These are phyloP conservation scores for Neophaeococcomyces aloes DNA, from an alignment of 2,329 filamentous ascomycete species.

Conservation along the genomic window DNA sequence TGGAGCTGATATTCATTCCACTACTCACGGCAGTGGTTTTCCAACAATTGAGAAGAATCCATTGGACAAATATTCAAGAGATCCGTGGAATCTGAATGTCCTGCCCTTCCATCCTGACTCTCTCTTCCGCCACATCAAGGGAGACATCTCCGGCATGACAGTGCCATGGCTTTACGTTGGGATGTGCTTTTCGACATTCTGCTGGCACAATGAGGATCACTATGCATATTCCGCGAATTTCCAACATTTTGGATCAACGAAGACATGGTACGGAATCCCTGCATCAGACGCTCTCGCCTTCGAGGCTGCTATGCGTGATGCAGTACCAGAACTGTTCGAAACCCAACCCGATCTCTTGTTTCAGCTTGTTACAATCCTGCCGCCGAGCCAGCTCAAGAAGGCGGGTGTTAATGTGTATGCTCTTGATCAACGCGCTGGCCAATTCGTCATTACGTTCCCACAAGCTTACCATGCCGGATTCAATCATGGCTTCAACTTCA, in stretches of 20 bases:
- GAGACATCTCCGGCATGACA: constrained; percentile 97
- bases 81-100: constrained; percentile 93
- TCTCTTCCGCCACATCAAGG: constrained; percentile 92
- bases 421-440: constrained; percentile 87
- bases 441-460: constrained; percentile 93
- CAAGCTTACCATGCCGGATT: constrained; percentile 97
- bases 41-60: constrained; percentile 89
- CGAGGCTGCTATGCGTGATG: constrained; percentile 86
- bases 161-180: constrained; percentile 98
- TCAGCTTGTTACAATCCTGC: constrained; percentile 90
- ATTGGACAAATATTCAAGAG: constrained; percentile 71
- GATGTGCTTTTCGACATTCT: constrained; percentile 99
- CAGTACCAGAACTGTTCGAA: constrained; percentile 92
- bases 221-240: constrained; percentile 98
- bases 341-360: constrained; percentile 93
- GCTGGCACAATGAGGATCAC: constrained; percentile 98
- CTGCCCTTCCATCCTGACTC: constrained; percentile 84
- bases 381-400: constrained; percentile 84
- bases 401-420: constrained; percentile 89
- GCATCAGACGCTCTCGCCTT: constrained; percentile 90
- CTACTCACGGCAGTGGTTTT: constrained; percentile 93
- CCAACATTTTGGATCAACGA: constrained; percentile 94
- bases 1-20: constrained; percentile 94
- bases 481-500: constrained; percentile 98
- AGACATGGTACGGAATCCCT: constrained; percentile 98